Evolutionary conservation across 257 asterid species (phyloP), one percentile per base, ranked within the genome.

Genomic region (Marsdenia floribunda): DNA sequence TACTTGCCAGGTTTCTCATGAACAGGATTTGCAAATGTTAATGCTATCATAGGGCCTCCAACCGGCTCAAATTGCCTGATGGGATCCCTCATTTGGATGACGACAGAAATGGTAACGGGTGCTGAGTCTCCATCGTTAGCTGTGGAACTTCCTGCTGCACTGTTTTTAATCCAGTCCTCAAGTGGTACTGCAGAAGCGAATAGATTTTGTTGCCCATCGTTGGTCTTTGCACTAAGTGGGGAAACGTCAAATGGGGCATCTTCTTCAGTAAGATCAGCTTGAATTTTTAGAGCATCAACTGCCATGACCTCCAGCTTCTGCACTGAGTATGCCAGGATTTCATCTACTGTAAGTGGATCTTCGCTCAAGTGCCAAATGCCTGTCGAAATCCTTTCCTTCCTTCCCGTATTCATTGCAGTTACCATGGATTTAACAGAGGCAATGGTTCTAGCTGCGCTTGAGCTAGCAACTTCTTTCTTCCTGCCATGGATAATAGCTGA

Each of bases 331-430:
- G 92, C 88, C 1, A 92, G 79, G 69, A 94, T 83, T 67, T 92
- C 92, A 2, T 89, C 93, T 0, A 78, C 79, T 7, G 89, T 80
- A 8, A 87, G 33, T 0, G 92, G 93, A 5, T 85, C 87, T 73
- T 92, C 97, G n/a, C 76, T 79, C 52, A 89, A 87, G 29, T 80
- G 89, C 98, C 96, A 92, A 55, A 94, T 94, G 14, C 98, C 98
- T 0, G 87, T 82, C 14, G 91, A 86, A 38, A 88, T 76, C 50
- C 97, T 83, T 74, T 88, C 97, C 47, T 77, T 84, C 71, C 96
- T 71, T 26, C 96, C 95, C 0, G 68, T 78, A 50, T 80, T 87
- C 93, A 84, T 84, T 50, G 93, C 95, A 6, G 50, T 81, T 6
- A 80, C 91, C 96, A 94, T 90, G 74, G 91, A 82, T 63, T 92